These are phyloP conservation scores for Toxicodendron radicans DNA, from an alignment of 345 rosid genomes.

Conservation along the genomic window DNA sequence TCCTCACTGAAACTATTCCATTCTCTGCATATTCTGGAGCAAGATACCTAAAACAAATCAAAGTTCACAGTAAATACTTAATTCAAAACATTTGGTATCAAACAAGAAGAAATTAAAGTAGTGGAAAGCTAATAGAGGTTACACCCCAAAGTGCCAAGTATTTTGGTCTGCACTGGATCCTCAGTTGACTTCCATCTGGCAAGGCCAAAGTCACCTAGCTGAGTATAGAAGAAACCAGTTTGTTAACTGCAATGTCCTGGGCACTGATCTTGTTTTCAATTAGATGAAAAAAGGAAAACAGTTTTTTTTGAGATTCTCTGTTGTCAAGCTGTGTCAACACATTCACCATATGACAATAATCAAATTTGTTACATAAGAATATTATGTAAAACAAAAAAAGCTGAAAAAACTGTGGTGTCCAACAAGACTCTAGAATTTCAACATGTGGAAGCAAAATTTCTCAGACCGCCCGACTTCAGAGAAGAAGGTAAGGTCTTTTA, in stretches of 20 bases:
- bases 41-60: constrained; percentile 43
- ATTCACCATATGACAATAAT: neutral
- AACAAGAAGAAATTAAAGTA: neutral
- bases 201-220: constrained; percentile 76
- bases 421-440: no score
- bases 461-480: neutral
- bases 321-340: neutral
- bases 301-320: neutral
- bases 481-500: neutral
- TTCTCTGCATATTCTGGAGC: constrained; percentile 68
- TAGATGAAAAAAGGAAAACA: neutral
- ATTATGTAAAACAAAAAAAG: no score
- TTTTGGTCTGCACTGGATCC: constrained; percentile 46
- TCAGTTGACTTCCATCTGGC: constrained; percentile 62
- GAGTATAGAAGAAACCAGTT: constrained; percentile 14
- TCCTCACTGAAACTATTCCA: constrained; percentile 57
- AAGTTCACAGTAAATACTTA: neutral
- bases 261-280: neutral
- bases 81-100: neutral
- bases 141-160: constrained; percentile 72
- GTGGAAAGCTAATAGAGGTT: neutral
- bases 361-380: neutral
- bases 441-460: neutral
- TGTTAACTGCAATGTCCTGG: constrained; percentile 11
- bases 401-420: no score